A percentile compares a stretch with the other conserved stretches of the same genome.
These are phyloP conservation scores for Xylaria cubensis DNA, from an alignment of 495 filamentous ascomycete genomes.

Conservation along the genomic window DNA sequence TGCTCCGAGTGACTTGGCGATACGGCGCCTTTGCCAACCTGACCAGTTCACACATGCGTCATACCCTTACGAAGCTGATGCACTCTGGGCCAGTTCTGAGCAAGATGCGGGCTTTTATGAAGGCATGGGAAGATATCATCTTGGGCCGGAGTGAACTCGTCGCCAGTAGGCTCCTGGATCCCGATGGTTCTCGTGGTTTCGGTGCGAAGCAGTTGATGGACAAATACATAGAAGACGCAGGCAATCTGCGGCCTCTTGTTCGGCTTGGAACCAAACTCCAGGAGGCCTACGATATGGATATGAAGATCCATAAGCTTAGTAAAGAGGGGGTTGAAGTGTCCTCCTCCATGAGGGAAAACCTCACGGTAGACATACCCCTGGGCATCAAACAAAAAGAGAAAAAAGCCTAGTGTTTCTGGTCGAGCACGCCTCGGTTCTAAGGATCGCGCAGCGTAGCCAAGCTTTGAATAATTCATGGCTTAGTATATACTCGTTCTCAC, in stretches of 20 bases:
- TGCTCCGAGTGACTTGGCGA: conserved; percentile 47
- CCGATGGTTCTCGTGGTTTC: neutral
- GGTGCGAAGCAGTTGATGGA: conserved; percentile 21
- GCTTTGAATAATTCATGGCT: neutral
- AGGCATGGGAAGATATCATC: conserved; percentile 37
- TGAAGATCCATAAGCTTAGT: conserved; percentile 29
- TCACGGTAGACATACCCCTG: conserved; percentile 33
- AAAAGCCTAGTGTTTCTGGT: neutral
- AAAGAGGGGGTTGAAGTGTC: conserved; percentile 23
- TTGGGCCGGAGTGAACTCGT: conserved; percentile 31
- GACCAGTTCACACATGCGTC: conserved; percentile 36
- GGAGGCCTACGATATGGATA: conserved; percentile 32
- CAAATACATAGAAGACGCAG: conserved; percentile 21
- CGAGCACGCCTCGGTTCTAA: neutral
- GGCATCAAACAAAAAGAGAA: neutral
- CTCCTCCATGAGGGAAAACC: conserved; percentile 19
- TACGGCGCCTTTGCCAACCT: conserved; percentile 37
- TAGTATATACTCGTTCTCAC: neutral
- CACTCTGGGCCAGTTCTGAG: neutral
- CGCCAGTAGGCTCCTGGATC: neutral
- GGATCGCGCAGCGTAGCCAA: no score
- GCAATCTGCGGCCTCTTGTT: conserved; percentile 10
- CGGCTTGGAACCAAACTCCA: conserved; percentile 24
- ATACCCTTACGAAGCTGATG: conserved; percentile 28
- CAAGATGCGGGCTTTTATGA: conserved; percentile 20